A percentile compares a stretch with the other conserved stretches of the same genome.
phyloP scores from a whole-genome alignment of 148 eudicot species.

The Cornus suecica region DNA sequence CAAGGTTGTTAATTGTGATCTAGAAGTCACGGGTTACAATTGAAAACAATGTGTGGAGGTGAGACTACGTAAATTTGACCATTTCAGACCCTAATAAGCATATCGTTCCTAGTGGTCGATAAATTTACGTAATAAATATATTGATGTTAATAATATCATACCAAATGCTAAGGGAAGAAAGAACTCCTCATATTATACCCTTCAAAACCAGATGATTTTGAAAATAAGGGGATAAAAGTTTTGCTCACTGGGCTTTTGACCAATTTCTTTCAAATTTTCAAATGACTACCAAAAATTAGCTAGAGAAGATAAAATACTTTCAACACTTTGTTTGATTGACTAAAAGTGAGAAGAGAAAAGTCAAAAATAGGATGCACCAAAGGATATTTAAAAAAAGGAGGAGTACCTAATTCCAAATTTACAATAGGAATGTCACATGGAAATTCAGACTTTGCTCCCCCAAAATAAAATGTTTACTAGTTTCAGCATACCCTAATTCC shows the following conservation, averaged over 20 bases:
- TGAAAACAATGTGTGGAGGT: no score
- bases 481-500: background rate
- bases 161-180: background rate
- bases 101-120: background rate
- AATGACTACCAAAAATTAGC: background rate
- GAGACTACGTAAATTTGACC: no score
- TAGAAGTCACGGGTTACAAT: no score
- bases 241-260: background rate
- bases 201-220: background rate
- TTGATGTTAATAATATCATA: background rate
- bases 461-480: background rate
- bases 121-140: background rate
- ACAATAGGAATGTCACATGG: background rate
- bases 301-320: background rate
- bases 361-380: slow-evolving; percentile 1
- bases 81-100: no score
- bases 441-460: background rate
- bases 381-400: background rate
- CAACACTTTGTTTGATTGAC: background rate
- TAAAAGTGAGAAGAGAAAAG: background rate
- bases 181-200: background rate
- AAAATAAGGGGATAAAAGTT: background rate
- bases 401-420: background rate
- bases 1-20: no score
- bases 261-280: background rate